Conservation (phyloP, 2,329 filamentous ascomycete genomes). For the Aspergillus uvarum region DNA sequence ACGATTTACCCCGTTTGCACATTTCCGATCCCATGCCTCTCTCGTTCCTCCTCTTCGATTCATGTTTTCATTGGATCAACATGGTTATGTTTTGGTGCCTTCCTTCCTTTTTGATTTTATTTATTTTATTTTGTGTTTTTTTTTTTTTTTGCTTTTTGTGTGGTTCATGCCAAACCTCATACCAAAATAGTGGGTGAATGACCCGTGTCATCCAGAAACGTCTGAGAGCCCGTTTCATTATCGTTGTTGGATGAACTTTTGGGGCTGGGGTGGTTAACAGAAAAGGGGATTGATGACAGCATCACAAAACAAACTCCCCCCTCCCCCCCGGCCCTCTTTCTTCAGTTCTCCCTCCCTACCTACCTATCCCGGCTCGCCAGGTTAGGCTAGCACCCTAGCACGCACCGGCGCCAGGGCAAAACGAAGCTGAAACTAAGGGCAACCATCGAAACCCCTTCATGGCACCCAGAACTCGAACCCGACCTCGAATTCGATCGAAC, state of each 20-base stretch:
- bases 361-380: not conserved
- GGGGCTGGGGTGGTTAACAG: not conserved
- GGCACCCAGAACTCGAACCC: not conserved
- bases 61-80: not conserved
- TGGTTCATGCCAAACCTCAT: slow-evolving; percentile 3
- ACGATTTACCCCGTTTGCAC: not conserved
- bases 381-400: not conserved
- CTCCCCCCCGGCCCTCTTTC: not conserved
- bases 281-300: not conserved
- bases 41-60: too few species aligned
- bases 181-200: not conserved
- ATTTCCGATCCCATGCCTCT: not conserved
- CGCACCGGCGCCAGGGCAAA: slow-evolving; percentile 9
- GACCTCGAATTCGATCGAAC: not conserved
- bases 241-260: not conserved
- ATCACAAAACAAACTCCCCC: too few species aligned
- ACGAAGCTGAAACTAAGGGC: slow-evolving; percentile 19
- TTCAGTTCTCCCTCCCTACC: not conserved
- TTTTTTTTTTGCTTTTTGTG: slow-evolving; percentile 6
- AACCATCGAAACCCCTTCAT: not conserved
- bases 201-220: not conserved
- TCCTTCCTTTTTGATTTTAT: not conserved
- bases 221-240: not conserved
- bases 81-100: not conserved
- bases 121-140: not conserved